Evolutionary conservation across 768 basidiomycete genomes (phyloP).

Genomic region (Amyloporia xantha): DNA sequence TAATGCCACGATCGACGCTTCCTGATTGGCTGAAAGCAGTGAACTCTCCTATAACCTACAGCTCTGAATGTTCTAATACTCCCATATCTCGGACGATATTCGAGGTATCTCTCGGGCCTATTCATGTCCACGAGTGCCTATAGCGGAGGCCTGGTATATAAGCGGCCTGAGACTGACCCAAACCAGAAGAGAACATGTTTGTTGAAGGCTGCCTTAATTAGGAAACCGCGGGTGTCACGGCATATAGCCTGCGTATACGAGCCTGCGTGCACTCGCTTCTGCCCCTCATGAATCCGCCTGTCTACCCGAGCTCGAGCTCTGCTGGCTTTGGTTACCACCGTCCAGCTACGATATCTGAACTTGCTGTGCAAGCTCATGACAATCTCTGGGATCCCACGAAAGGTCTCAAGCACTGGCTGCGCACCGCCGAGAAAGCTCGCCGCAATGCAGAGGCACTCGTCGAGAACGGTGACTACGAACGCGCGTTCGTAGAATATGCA

Average conservation of each 20-base stretch:
- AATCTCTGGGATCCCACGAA: conserved; percentile 50
- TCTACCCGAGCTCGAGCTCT: neutral
- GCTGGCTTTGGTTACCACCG: conserved; percentile 20
- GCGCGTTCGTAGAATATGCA: conserved; percentile 67
- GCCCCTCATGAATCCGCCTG: conserved; percentile 16
- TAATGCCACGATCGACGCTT: too few relatives aligned
- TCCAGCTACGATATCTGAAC: conserved; percentile 58
- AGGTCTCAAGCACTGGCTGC: conserved; percentile 61
- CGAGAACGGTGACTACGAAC: conserved; percentile 52
- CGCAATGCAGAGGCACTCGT: conserved; percentile 43
- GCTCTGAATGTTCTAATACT: too few relatives aligned
- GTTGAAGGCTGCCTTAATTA: neutral
- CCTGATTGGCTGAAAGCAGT: too few relatives aligned
- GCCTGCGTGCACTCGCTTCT: neutral
- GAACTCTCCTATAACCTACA: too few relatives aligned
- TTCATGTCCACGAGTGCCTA: too few relatives aligned
- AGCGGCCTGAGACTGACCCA: too few relatives aligned
- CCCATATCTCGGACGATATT: too few relatives aligned
- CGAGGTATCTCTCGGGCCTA: too few relatives aligned
- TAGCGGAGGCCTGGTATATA: too few relatives aligned
- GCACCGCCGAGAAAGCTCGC: conserved; percentile 56
- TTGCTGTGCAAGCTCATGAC: conserved; percentile 54
- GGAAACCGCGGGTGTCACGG: neutral
- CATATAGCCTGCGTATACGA: neutral
- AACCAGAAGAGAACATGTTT: too few relatives aligned